These are phyloP conservation scores for Suillus sp. DNA, from an alignment of 768 basidiomycete species.

Conservation along the genomic window DNA sequence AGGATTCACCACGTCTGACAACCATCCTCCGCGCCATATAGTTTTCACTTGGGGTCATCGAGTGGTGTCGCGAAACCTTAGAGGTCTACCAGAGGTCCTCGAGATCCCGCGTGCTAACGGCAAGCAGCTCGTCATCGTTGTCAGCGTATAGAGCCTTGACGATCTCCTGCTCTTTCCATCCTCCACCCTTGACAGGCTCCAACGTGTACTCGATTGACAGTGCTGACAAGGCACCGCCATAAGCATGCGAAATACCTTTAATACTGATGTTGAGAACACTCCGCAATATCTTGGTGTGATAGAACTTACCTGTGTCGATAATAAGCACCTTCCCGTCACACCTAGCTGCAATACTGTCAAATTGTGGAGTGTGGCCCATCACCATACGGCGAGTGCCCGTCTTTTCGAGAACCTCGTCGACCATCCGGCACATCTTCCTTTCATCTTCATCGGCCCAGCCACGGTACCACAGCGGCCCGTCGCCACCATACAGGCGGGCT, in stretches of 20 bases:
- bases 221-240: constrained; percentile 90
- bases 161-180: constrained; percentile 39
- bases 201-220: constrained; percentile 86
- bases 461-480: constrained; percentile 94
- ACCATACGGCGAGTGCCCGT: constrained; percentile 88
- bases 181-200: constrained; percentile 50
- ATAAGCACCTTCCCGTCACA: constrained; percentile 94
- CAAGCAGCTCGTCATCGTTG: constrained; percentile 32
- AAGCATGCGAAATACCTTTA: constrained; percentile 90
- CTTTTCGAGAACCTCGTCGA: constrained; percentile 67
- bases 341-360: constrained; percentile 80
- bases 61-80: not conserved
- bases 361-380: constrained; percentile 97
- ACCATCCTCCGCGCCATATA: not conserved
- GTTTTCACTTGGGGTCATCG: not conserved
- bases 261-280: constrained; percentile 15
- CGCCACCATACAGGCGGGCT: constrained; percentile 64
- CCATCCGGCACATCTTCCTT: constrained; percentile 65
- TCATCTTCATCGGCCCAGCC: constrained; percentile 86
- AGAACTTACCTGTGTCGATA: constrained; percentile 81
- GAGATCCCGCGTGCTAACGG: constrained; percentile 28
- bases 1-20: not conserved
- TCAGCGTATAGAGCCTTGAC: constrained; percentile 39
- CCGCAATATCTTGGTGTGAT: not conserved
- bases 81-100: constrained; percentile 21